Evolutionary conservation across 2,329 filamentous ascomycete genomes (phyloP).

Genomic region (Fusarium sororula): DNA sequence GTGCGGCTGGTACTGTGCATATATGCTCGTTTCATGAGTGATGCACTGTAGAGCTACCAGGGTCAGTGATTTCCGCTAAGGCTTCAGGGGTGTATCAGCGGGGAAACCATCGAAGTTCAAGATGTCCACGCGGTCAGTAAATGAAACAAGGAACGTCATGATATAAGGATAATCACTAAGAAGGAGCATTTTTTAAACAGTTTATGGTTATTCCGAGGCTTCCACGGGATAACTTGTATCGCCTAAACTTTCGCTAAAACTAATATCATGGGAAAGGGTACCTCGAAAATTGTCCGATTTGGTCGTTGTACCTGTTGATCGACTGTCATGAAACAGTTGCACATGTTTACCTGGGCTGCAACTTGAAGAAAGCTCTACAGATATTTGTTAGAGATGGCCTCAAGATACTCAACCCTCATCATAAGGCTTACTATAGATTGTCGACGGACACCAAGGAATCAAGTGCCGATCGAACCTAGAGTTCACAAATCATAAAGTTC

Average conservation of each 20-base stretch:
- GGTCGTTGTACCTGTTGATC: conserved; percentile 11
- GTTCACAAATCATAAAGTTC: neutral
- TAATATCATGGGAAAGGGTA: neutral
- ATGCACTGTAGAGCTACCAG: conserved; percentile 29
- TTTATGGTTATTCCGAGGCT: neutral
- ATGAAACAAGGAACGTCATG: neutral
- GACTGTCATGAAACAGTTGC: conserved; percentile 4
- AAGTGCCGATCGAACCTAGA: neutral
- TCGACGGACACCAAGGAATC: neutral
- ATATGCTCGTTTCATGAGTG: neutral
- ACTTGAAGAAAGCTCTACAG: neutral
- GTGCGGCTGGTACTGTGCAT: conserved; percentile 4
- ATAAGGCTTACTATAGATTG: neutral
- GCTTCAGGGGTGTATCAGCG: conserved; percentile 34
- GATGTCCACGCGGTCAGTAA: conserved; percentile 18
- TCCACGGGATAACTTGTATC: neutral
- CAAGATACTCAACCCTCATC: neutral
- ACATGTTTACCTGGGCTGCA: neutral
- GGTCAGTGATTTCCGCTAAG: conserved; percentile 25
- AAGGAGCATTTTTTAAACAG: too few species aligned
- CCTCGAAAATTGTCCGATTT: neutral
- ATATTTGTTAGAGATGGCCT: neutral
- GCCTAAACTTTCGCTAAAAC: neutral
- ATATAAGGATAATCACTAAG: neutral
- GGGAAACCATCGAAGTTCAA: conserved; percentile 33